Base-by-base conservation (phyloP, 805 yeast species). In the Myxozyma neglecta region DNA sequence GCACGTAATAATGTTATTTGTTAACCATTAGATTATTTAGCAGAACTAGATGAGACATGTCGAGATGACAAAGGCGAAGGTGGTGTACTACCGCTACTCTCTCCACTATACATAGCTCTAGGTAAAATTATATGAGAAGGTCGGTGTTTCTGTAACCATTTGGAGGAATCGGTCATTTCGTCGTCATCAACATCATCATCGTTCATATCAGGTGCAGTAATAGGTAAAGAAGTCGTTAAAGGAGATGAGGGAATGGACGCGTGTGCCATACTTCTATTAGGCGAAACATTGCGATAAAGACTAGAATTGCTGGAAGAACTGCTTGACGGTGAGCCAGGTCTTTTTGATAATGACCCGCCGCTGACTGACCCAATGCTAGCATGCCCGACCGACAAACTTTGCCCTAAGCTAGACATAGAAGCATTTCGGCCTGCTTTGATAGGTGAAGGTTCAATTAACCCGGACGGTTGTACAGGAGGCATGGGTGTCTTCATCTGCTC, bases 401-500 rank as follows among this genome's bases (percentile, higher is more conserved):
- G 53, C 6, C 60, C 64, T 6, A 56, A 54, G 11, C 49, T 16
- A 18, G 59, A 24, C 3, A 59, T 53, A 1, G 66, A 63, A 20
- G 57, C 40, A 20, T 45, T 57, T 36, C 66, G 58, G 29, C 55
- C 18, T 6, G 66, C 54, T 55, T 63, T 63, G 32, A 63, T 59
- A 24, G 66, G 66, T 43, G 66, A 63, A 32, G 66, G 64, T 45
- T 63, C 66, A 40, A 60, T 50, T 20, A 60, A 40, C 5, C 64
- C 64, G 7, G 64, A 59, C 37, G 66, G 66, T 36, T 53, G 56
- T 29, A 49, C 60, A 1, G 66, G 56, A 16, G 54, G 36, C 37
- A 57, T 35, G 14, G 60, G 64, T 20, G 57, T 42, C 52, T 63
- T 60, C 66, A 63, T 63, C 54, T 83, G 85, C 66, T 85, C 89